Base-by-base conservation (phyloP, 2,329 filamentous ascomycete species). In the Cladosporium sp. region DNA sequence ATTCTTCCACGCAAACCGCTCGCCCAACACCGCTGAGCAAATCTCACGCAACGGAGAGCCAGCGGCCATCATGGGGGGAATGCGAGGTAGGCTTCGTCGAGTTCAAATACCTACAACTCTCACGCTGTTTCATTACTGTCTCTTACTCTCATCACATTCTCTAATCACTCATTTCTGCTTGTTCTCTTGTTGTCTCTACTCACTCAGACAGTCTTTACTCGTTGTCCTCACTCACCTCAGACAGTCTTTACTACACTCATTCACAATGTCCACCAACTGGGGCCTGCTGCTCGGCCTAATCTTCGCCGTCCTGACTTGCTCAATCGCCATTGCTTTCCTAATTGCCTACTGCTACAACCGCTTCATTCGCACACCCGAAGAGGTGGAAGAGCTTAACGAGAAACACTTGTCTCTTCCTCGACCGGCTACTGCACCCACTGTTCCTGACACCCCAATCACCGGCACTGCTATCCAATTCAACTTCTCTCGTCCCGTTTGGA, bases 191-290 rank as follows among this genome's bases (percentile, higher is more conserved):
- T 46, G 45, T 48, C 36, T 48, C 29, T 20, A 48, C 36, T 48
- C 45, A 48, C 45, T 40, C 45, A 48, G 45, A 48, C 45, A 48
- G 16, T 48, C 45, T 40, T 48, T 48, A 32, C 45, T 40, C 15
- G 8, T 35, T 25, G 18, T 33, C 41, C 7, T 9, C 35, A 43
- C 45, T 48, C 45, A 48, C 45, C 43, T 39, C 27, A 48, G 45
- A 48, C 45, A 48, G 18, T 48, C 45, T 48, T 48, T 48, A 48
- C 45, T 33, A 40, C 45, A 18, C 29, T 22, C 11, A 48, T 22
- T 48, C 45, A 48, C 45, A 36, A 48, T 48, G 45, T 35, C 45
- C 20, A 48, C 36, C 45, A 48, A 48, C 45, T 48, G 45, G 45
- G 45, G 45, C 30, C 45, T 48, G 38, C 45, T 48, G 38, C 45